These are phyloP conservation scores for Cyberlindnera mycetangii DNA, from an alignment of 805 yeast species.

Conservation along the genomic window DNA sequence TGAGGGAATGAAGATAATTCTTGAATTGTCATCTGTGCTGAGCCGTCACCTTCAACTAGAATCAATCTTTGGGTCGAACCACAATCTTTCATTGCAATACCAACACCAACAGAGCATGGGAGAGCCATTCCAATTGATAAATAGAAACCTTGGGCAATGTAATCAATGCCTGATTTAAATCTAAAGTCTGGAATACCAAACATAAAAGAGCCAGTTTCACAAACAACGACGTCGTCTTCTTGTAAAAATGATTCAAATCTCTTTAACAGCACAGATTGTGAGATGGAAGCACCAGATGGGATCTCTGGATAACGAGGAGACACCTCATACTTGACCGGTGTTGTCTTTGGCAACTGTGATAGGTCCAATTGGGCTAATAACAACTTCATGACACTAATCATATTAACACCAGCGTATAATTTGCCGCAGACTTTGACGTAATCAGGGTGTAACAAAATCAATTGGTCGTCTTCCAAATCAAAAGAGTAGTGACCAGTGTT, in stretches of 20 bases:
- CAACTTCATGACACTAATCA: constrained; percentile 48
- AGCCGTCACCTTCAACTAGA: constrained; percentile 86
- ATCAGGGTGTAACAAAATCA: constrained; percentile 51
- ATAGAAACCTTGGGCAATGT: constrained; percentile 69
- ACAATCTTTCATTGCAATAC: constrained; percentile 64
- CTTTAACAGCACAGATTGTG: constrained; percentile 44
- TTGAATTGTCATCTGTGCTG: constrained; percentile 92
- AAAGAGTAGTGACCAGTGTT: constrained; percentile 66
- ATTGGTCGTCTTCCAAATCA: constrained; percentile 38
- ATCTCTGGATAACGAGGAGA: constrained; percentile 24
- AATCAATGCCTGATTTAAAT: constrained; percentile 51
- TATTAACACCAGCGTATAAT: constrained; percentile 40
- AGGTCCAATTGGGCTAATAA: constrained; percentile 37
- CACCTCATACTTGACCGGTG: constrained; percentile 17
- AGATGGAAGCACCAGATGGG: constrained; percentile 34
- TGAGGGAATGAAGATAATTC: constrained; percentile 69
- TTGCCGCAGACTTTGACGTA: constrained; percentile 46
- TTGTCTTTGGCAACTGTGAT: constrained; percentile 22
- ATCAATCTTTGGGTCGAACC: constrained; percentile 53
- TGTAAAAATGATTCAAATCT: constrained; percentile 42
- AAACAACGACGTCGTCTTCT: constrained; percentile 68
- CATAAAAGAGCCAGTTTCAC: constrained; percentile 82
- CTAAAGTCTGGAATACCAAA: constrained; percentile 69
- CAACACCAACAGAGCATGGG: constrained; percentile 83
- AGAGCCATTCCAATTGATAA: constrained; percentile 87